Base-by-base conservation (phyloP, 2,329 filamentous ascomycete genomes). In the Paecilomyces fulvus region DNA sequence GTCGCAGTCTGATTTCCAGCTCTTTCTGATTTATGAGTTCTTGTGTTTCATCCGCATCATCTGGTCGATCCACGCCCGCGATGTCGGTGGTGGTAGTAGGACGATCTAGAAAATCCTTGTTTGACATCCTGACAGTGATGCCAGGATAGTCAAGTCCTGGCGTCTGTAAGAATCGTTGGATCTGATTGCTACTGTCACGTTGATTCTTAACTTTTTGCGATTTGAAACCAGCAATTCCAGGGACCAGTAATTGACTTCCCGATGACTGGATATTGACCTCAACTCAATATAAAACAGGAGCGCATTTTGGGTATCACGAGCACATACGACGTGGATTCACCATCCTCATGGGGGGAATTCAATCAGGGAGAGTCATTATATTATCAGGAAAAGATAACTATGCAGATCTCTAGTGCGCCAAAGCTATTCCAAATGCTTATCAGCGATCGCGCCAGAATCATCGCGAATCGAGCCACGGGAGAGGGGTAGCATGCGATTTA, bases 1-100 rank as follows among this genome's bases (percentile, higher is more conserved):
- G 74, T 17, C 84, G 80, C 30, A 87, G 72, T 48, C 69, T 76
- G 30, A 68, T 74, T 61, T 81, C 74, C 43, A 79, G 64, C 7
- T 53, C 59, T 37, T 62, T 59, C 56, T 55, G 54, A 51, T 66
- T 62, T 2, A 64, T 58, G 12, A 55, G 55, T 17, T 61, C 65
- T 61, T 43, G 56, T 62, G 61, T 55, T 49, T 55, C 58, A 4
- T 53, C 51, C 43, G 55, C 3, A 37, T 25, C 49, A 56, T 58
- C 37, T 51, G 23, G 52, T 56, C 46, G 56, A 28, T 17, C 14
- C 7, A 43, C n/a, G 3, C 37, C 37, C 14, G 14, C 17, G n/a
- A 43, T 43, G 33, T 37, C 33, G 6, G 33, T 37, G 14, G 33
- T 37, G 6, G 37, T 20, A 43, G 37, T 43, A 20, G 37, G 37